phyloP scores from a whole-genome alignment of 2,329 filamentous ascomycete genomes.

The Lasiodiplodia theobromae region DNA sequence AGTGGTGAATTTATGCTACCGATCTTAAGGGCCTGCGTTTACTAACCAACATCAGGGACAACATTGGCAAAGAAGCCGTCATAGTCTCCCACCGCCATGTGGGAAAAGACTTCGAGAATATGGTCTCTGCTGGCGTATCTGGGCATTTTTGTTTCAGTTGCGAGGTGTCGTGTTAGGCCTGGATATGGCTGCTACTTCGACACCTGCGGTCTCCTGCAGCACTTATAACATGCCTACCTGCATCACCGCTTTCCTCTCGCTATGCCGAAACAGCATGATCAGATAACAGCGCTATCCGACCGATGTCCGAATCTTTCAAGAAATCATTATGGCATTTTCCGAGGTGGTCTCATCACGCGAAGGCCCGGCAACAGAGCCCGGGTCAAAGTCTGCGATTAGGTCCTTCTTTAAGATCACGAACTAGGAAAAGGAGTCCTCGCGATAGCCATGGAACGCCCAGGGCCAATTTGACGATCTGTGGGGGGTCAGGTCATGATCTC shows the following conservation, averaged over 20 bases:
- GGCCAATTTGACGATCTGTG: background rate
- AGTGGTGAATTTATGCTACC: too few relatives aligned
- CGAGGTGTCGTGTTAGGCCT: background rate
- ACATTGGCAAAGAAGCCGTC: conserved; percentile 15
- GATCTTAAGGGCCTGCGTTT: background rate
- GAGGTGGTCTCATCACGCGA: background rate
- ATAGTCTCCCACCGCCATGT: conserved; percentile 10
- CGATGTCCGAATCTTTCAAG: background rate
- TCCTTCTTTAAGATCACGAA: too few relatives aligned
- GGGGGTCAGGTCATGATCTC: conserved; percentile 11
- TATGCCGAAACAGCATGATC: background rate
- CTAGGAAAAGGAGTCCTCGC: background rate
- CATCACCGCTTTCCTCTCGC: background rate
- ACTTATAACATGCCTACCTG: too few relatives aligned
- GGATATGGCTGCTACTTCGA: background rate
- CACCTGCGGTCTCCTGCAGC: too few relatives aligned
- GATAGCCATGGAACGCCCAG: background rate
- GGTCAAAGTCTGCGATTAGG: background rate
- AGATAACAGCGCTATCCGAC: background rate
- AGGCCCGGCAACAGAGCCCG: background rate
- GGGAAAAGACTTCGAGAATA: conserved; percentile 3
- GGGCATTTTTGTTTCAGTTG: background rate
- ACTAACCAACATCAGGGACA: conserved; percentile 4
- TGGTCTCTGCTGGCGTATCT: conserved; percentile 13
- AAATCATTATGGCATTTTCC: background rate